These are phyloP conservation scores for Arachis monticola DNA, from an alignment of 331 rosid genomes.

Conservation along the genomic window DNA sequence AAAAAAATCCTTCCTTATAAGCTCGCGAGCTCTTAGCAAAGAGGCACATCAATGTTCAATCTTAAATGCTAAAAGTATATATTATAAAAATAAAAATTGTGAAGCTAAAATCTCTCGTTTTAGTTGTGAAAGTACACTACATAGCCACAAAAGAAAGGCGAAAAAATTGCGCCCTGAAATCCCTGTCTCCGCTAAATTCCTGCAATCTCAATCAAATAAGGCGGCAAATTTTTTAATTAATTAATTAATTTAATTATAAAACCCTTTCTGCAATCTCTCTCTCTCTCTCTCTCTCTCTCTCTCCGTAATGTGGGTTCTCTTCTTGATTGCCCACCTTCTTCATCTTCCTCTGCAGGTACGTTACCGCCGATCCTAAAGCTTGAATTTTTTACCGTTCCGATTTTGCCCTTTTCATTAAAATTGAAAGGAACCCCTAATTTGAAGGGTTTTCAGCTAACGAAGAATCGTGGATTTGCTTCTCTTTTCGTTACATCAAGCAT, in stretches of 20 bases:
- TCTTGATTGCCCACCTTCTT: slow-evolving; percentile 26
- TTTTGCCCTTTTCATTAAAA: background rate
- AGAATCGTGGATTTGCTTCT: background rate
- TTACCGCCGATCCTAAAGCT: background rate
- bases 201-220: slow-evolving; percentile 32
- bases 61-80: background rate
- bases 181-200: slow-evolving; percentile 3
- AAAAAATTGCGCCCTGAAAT: background rate
- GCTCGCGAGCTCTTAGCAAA: no score
- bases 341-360: slow-evolving; percentile 32
- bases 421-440: slow-evolving; percentile 47
- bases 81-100: background rate
- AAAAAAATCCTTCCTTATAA: no score
- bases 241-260: background rate
- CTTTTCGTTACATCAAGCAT: background rate
- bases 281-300: background rate
- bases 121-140: background rate
- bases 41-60: no score
- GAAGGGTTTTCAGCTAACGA: background rate
- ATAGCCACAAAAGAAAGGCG: background rate
- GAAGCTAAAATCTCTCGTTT: background rate
- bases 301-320: slow-evolving; percentile 32
- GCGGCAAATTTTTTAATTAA: background rate
- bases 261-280: background rate
- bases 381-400: background rate